Evolutionary conservation across 805 yeast species (phyloP).

Genomic region (Isabelozyma gotoi): DNA sequence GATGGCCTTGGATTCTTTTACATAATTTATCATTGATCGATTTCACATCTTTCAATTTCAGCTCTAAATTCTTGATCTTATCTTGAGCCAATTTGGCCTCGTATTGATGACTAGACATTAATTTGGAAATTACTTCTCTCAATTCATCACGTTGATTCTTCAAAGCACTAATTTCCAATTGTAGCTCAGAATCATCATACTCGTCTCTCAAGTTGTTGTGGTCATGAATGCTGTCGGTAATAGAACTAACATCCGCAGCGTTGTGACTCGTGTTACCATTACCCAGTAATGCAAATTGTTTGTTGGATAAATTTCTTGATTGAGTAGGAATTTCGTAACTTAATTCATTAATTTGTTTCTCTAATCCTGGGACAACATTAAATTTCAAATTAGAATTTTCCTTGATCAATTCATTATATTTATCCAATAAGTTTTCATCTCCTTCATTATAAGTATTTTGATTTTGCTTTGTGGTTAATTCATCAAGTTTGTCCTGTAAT

Average conservation of each 20-base stretch:
- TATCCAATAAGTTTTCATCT: constrained; percentile 33
- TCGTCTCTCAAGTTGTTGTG: too few relatives aligned
- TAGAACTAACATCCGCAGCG: too few relatives aligned
- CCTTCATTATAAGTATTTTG: constrained; percentile 3
- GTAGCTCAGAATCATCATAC: not conserved
- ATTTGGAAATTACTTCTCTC: constrained; percentile 37
- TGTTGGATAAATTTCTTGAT: not conserved
- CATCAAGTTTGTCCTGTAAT: constrained; percentile 45
- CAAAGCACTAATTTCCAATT: constrained; percentile 17
- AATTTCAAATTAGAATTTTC: constrained; percentile 44
- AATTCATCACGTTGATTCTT: constrained; percentile 40
- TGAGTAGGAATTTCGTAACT: not conserved
- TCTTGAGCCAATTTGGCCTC: constrained; percentile 38
- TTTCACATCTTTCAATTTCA: constrained; percentile 27
- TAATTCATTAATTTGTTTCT: constrained; percentile 18
- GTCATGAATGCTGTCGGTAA: not conserved
- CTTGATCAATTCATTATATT: constrained; percentile 37
- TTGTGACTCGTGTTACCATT: not conserved
- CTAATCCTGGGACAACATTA: constrained; percentile 46
- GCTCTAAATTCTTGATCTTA: constrained; percentile 31
- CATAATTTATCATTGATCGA: constrained; percentile 34
- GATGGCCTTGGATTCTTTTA: constrained; percentile 14
- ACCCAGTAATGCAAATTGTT: not conserved
- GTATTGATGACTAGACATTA: constrained; percentile 33
- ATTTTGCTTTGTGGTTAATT: constrained; percentile 21